These are phyloP conservation scores for Fusarium sp. DNA, from an alignment of 2,329 filamentous ascomycete species.

Conservation along the genomic window DNA sequence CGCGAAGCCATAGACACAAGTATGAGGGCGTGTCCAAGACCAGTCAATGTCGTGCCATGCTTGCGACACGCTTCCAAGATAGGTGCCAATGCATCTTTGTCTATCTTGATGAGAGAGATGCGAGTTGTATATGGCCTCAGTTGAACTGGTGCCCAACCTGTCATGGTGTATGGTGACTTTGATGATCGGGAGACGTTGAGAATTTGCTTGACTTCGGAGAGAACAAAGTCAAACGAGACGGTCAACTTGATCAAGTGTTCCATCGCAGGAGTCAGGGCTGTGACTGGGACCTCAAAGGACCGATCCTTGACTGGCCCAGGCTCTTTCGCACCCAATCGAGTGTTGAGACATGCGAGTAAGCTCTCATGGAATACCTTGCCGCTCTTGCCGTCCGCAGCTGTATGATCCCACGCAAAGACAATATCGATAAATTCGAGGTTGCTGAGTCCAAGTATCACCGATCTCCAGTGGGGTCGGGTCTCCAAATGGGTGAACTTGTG, in stretches of 20 bases:
- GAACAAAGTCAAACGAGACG: neutral
- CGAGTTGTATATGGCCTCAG: neutral
- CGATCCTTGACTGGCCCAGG: neutral
- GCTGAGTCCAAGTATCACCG: neutral
- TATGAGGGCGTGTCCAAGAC: conserved; percentile 8
- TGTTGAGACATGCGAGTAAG: conserved; percentile 12
- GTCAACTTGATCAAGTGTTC: conserved; percentile 15
- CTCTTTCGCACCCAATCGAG: neutral
- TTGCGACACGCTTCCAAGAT: conserved; percentile 8
- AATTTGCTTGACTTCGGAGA: neutral
- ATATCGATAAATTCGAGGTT: conserved; percentile 14
- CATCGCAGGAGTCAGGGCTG: conserved; percentile 6
- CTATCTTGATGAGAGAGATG: neutral
- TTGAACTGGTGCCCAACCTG: conserved; percentile 22
- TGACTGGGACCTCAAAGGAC: conserved; percentile 10
- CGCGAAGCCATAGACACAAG: conserved; percentile 17
- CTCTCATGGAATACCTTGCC: conserved; percentile 22
- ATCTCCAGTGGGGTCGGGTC: conserved; percentile 15
- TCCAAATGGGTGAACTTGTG: conserved; percentile 13
- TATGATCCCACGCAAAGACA: conserved; percentile 35
- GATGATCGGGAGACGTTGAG: neutral
- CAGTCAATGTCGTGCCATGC: conserved; percentile 21
- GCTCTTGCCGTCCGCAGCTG: conserved; percentile 27
- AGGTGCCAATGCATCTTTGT: neutral
- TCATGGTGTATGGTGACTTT: neutral